A percentile compares a stretch with the other conserved stretches of the same genome.
phyloP scores from a whole-genome alignment of 2,329 filamentous ascomycete species.

The Daldinia sp. region DNA sequence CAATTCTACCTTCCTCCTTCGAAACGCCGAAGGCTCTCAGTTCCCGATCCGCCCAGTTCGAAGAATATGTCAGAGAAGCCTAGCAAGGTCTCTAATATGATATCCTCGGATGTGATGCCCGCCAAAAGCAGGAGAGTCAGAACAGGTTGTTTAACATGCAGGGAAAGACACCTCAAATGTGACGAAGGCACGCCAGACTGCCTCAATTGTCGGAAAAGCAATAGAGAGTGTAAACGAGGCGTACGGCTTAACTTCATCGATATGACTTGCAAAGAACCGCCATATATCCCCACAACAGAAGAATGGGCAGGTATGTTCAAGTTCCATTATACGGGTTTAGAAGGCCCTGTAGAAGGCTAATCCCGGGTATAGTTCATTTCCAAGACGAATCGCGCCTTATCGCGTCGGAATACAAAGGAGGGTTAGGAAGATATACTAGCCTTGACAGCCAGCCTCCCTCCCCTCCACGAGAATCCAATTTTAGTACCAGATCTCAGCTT shows the following conservation, averaged over 20 bases:
- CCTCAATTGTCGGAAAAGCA: constrained; percentile 90
- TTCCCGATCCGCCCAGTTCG: constrained; percentile 26
- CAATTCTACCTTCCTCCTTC: constrained; percentile 45
- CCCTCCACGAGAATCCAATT: constrained; percentile 48
- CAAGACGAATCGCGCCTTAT: constrained; percentile 90
- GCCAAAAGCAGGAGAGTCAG: constrained; percentile 85
- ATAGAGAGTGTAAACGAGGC: constrained; percentile 85
- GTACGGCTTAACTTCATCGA: constrained; percentile 93
- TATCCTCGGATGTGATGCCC: constrained; percentile 45
- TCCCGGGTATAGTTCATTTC: constrained; percentile 71
- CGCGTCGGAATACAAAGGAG: constrained; percentile 89
- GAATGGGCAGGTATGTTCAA: constrained; percentile 71
- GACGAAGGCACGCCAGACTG: constrained; percentile 76
- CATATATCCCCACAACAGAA: constrained; percentile 68
- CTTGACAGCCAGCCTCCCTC: constrained; percentile 57
- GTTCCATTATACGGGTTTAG: background rate
- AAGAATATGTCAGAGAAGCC: constrained; percentile 33
- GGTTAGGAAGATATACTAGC: constrained; percentile 77
- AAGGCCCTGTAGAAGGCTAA: constrained; percentile 27
- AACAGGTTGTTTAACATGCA: constrained; percentile 90
- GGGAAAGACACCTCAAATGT: constrained; percentile 91
- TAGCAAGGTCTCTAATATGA: constrained; percentile 44
- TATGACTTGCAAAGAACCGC: constrained; percentile 77
- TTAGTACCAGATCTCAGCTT: constrained; percentile 47
- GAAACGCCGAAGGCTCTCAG: constrained; percentile 48